These are phyloP conservation scores for Nigrospora osmanthi DNA, from an alignment of 2,329 filamentous ascomycete species.

Conservation along the genomic window DNA sequence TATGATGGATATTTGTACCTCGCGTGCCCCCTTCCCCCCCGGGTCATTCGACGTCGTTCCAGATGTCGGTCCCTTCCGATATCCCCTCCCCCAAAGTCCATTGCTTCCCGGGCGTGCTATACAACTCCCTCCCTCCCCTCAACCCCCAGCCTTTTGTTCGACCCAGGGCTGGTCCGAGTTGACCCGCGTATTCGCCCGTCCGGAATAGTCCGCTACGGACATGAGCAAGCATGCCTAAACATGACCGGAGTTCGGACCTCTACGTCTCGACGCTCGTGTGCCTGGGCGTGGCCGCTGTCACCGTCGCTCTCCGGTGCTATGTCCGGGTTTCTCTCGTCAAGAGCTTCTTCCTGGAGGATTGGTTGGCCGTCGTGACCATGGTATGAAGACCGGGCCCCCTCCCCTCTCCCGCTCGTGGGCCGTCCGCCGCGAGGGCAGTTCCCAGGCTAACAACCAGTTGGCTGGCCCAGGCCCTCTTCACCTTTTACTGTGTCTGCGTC, in stretches of 20 bases:
- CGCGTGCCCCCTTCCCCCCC: no score
- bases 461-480: slow-evolving; percentile 9
- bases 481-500: slow-evolving; percentile 10
- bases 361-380: slow-evolving; percentile 14
- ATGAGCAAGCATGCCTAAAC: neutral
- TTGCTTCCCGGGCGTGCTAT: no score
- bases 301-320: slow-evolving; percentile 18
- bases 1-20: no score
- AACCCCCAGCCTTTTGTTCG: no score
- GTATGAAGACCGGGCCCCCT: slow-evolving; percentile 4
- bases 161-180: no score
- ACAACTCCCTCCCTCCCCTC: no score
- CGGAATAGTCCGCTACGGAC: no score
- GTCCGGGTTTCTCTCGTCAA: slow-evolving; percentile 14
- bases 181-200: no score
- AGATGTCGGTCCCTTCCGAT: no score
- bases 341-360: slow-evolving; percentile 16
- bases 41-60: no score
- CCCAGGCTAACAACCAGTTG: neutral
- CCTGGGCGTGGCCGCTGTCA: slow-evolving; percentile 4
- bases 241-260: neutral
- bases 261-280: neutral
- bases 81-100: no score
- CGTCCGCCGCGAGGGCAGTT: neutral
- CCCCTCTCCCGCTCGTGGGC: no score